These are phyloP conservation scores for Pleurotus platypus DNA, from an alignment of 768 basidiomycete species.

Conservation along the genomic window DNA sequence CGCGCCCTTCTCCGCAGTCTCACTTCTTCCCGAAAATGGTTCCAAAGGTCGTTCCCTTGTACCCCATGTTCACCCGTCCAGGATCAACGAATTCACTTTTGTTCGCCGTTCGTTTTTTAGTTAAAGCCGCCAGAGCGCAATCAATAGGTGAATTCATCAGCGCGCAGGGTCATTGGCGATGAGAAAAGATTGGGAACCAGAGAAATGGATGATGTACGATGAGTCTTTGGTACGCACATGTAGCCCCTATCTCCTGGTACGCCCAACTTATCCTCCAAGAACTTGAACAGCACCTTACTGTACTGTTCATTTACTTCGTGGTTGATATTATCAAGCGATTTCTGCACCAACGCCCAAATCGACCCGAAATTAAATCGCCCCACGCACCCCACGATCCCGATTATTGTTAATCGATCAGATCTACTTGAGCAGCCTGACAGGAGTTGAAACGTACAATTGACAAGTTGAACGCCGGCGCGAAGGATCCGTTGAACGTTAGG, in stretches of 20 bases:
- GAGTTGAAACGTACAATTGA: conserved; percentile 41
- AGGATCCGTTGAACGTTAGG: conserved; percentile 56
- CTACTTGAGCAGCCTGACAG: neutral
- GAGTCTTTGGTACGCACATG: conserved; percentile 33
- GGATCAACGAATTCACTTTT: conserved; percentile 48
- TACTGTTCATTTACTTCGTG: conserved; percentile 45
- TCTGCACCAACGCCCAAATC: conserved; percentile 29
- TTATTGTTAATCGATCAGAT: too few species aligned
- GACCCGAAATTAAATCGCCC: neutral
- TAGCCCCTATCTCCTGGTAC: conserved; percentile 53
- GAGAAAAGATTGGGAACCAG: neutral
- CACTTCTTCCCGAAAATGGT: conserved; percentile 33
- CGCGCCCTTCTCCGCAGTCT: neutral
- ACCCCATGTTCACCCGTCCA: conserved; percentile 47
- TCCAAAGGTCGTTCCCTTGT: conserved; percentile 42
- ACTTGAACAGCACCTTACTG: conserved; percentile 51
- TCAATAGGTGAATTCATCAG: neutral
- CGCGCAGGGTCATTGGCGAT: neutral
- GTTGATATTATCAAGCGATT: conserved; percentile 53
- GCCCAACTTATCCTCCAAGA: conserved; percentile 51
- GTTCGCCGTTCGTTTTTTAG: neutral
- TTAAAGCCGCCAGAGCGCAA: neutral
- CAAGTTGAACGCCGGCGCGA: conserved; percentile 64
- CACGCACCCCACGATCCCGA: neutral
- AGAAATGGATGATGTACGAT: neutral